Percentiles rank a stretch among this genome's conserved stretches.
These are phyloP conservation scores for Talaromyces liani DNA, from an alignment of 495 filamentous ascomycete species.

Conservation along the genomic window DNA sequence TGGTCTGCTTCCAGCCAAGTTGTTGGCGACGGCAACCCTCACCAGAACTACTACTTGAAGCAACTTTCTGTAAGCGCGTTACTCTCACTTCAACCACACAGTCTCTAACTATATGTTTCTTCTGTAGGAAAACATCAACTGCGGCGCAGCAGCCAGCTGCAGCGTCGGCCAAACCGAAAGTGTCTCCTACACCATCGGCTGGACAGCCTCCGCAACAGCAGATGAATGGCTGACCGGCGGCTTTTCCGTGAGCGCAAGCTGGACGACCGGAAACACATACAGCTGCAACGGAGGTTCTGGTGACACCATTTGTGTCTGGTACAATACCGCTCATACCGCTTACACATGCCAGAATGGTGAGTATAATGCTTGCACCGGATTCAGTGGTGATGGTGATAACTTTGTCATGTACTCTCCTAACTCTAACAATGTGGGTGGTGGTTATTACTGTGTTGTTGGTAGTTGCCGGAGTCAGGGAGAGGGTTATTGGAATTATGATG, in stretches of 20 bases:
- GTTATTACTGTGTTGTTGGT: slow-evolving; percentile 12
- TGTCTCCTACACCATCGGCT: not conserved
- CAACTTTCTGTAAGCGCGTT: slow-evolving; percentile 2
- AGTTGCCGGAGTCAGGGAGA: slow-evolving; percentile 10
- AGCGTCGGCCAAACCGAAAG: not conserved
- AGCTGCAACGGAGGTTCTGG: slow-evolving; percentile 3
- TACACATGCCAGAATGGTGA: slow-evolving; percentile 9
- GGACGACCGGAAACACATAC: slow-evolving; percentile 8
- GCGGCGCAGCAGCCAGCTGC: not conserved
- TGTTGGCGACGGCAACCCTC: slow-evolving; percentile 9
- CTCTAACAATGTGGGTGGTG: slow-evolving; percentile 10
- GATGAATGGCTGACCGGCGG: slow-evolving; percentile 9
- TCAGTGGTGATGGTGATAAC: not conserved
- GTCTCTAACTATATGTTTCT: too few species aligned
- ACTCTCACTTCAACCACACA: not conserved
- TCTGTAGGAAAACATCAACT: not conserved
- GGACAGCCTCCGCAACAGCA: not conserved
- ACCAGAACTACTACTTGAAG: slow-evolving; percentile 11
- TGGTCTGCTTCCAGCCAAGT: not conserved
- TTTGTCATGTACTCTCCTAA: slow-evolving; percentile 9
- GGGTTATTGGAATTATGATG: slow-evolving; percentile 9
- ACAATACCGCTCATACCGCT: slow-evolving; percentile 13
- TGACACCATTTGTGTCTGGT: slow-evolving; percentile 14
- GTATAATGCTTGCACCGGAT: not conserved
- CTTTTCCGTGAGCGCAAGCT: slow-evolving; percentile 9